Conservation (phyloP, 805 yeast species). For the Metschnikowia bowlesiae region DNA sequence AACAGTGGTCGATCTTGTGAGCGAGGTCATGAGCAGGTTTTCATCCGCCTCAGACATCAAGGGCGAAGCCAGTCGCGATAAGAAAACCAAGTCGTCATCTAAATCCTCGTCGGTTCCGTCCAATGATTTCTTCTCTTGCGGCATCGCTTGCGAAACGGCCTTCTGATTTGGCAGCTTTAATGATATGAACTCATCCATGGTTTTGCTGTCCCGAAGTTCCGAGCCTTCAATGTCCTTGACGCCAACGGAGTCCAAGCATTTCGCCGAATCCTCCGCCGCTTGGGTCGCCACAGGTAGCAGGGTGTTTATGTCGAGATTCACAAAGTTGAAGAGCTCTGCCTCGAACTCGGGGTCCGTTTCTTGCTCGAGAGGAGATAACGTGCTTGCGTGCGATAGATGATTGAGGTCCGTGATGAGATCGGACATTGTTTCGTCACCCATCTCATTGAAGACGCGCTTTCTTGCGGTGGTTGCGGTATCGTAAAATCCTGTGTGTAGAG, state of each 20-base stretch:
- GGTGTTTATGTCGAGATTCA: slow-evolving; percentile 22
- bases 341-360: slow-evolving; percentile 5
- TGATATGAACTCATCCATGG: not conserved
- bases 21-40: slow-evolving; percentile 34
- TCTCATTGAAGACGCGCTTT: slow-evolving; percentile 16
- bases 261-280: not conserved
- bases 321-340: slow-evolving; percentile 21
- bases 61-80: slow-evolving; percentile 39
- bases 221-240: not conserved
- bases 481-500: slow-evolving; percentile 9
- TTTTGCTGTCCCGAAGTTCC: not conserved
- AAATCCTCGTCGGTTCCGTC: slow-evolving; percentile 17
- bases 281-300: slow-evolving; percentile 7
- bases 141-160: not conserved
- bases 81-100: slow-evolving; percentile 21
- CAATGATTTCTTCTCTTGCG: slow-evolving; percentile 1
- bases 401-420: slow-evolving; percentile 27
- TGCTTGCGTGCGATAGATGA: slow-evolving; percentile 22
- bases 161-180: not conserved
- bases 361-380: slow-evolving; percentile 4
- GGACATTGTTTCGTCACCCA: slow-evolving; percentile 20
- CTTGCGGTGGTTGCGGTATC: slow-evolving; percentile 19
- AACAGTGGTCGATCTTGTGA: slow-evolving; percentile 41
- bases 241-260: not conserved
- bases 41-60: slow-evolving; percentile 28